These are phyloP conservation scores for Sequoiadendron giganteum DNA, from an alignment of 75 land plant genomes.

Conservation along the genomic window DNA sequence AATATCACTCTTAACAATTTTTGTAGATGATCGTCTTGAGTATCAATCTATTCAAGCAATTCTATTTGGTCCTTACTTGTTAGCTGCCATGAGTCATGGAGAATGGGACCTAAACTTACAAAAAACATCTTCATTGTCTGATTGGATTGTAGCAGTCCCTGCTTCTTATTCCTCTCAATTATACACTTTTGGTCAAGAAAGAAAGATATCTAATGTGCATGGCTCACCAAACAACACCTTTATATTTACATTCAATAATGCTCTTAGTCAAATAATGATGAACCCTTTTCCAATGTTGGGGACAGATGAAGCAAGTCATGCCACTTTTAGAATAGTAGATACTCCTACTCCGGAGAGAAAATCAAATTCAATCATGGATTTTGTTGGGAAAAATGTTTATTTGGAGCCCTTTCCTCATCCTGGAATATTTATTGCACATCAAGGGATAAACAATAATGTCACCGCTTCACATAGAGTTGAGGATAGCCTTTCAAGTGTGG, in stretches of 20 bases:
- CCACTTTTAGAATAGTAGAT: slow-evolving; percentile 53
- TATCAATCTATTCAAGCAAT: slow-evolving; percentile 70
- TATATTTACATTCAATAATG: slow-evolving; percentile 22
- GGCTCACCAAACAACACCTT: slow-evolving; percentile 14
- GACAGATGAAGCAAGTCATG: slow-evolving; percentile 31
- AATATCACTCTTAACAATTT: background rate
- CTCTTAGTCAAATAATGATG: slow-evolving; percentile 27
- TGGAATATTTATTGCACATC: slow-evolving; percentile 49
- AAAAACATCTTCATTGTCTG: slow-evolving; percentile 13
- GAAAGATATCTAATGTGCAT: background rate
- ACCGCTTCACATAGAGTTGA: slow-evolving; percentile 2
- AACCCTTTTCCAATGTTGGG: slow-evolving; percentile 26
- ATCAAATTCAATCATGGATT: background rate
- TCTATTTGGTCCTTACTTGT: slow-evolving; percentile 77
- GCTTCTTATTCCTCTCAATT: slow-evolving; percentile 31
- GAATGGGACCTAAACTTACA: slow-evolving; percentile 47
- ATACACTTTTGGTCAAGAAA: slow-evolving; percentile 30
- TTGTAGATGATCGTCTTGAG: slow-evolving; percentile 70
- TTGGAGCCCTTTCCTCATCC: slow-evolving; percentile 77
- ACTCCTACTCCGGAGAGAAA: background rate
- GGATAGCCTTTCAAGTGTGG: background rate
- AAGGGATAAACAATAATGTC: slow-evolving; percentile 34
- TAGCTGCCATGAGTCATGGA: slow-evolving; percentile 66
- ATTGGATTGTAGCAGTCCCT: slow-evolving; percentile 51
- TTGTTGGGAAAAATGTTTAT: slow-evolving; percentile 40